Conservation (phyloP, 1,139 yeast genomes). For the Nematodospora anomalae region DNA sequence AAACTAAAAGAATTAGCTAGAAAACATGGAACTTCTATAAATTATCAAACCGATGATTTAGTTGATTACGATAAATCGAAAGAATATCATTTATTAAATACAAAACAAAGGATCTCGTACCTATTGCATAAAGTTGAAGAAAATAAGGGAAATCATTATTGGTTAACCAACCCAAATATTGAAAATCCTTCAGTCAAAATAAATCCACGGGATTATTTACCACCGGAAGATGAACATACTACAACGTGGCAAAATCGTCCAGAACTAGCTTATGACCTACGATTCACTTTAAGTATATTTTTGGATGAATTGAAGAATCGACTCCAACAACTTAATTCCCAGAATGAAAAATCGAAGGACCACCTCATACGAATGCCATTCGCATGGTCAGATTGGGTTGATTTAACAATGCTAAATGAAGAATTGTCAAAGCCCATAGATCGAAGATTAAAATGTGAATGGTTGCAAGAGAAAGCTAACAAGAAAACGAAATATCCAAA, state of each 20-base stretch:
- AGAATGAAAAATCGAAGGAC: conserved; percentile 17
- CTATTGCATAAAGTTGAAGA: conserved; percentile 24
- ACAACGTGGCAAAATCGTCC: conserved; percentile 17
- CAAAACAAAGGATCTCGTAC: conserved; percentile 25
- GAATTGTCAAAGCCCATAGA: conserved; percentile 37
- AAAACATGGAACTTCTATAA: conserved; percentile 19
- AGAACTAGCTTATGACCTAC: conserved; percentile 25
- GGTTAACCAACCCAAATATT: conserved; percentile 29
- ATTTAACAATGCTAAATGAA: conserved; percentile 35
- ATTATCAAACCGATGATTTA: conserved; percentile 25
- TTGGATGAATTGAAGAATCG: conserved; percentile 22
- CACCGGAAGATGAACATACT: conserved; percentile 14
- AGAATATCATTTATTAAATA: conserved; percentile 20
- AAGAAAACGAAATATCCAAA: conserved; percentile 25
- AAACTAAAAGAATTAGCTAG: conserved; percentile 22
- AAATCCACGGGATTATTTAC: conserved; percentile 22
- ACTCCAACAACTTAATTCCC: conserved; percentile 18
- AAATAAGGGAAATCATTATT: conserved; percentile 25
- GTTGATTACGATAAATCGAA: conserved; percentile 17
- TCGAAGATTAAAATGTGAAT: conserved; percentile 36
- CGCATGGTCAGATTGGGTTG: conserved; percentile 35
- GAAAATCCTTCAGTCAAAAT: conserved; percentile 23
- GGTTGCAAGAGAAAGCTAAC: conserved; percentile 26
- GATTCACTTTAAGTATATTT: conserved; percentile 26
- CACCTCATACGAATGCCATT: conserved; percentile 34